phyloP scores from a whole-genome alignment of 2,329 filamentous ascomycete species.

The Colletotrichum tabaci region DNA sequence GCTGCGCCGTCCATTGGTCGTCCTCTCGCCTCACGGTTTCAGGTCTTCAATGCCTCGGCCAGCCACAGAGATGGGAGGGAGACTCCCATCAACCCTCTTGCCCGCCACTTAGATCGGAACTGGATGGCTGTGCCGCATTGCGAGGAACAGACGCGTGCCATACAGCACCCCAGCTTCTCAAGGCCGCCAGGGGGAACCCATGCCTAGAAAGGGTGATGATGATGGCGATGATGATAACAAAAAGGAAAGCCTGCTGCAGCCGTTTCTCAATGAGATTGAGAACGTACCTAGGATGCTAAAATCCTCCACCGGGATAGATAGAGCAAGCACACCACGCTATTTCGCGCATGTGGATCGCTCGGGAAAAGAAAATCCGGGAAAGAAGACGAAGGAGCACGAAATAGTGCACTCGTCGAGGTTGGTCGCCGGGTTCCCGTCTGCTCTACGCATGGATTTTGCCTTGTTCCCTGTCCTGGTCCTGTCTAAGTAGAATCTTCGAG shows the following conservation, averaged over 20 bases:
- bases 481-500: neutral
- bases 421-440: neutral
- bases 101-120: neutral
- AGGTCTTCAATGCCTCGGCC: slow-evolving; percentile 21
- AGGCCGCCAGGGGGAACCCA: too few relatives aligned
- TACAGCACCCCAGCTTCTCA: neutral
- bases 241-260: neutral
- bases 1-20: neutral
- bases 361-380: neutral
- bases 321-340: neutral
- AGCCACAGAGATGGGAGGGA: neutral
- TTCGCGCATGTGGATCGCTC: neutral
- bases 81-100: neutral
- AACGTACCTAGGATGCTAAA: neutral
- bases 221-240: neutral
- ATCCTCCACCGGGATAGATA: neutral
- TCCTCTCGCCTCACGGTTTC: slow-evolving; percentile 7
- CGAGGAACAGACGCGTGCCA: neutral
- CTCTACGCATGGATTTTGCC: neutral
- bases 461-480: neutral
- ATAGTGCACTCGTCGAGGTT: slow-evolving; percentile 13
- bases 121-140: neutral
- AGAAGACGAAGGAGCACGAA: neutral
- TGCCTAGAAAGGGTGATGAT: too few relatives aligned
- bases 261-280: neutral